These are phyloP conservation scores for Epichloe coenophiala DNA, from an alignment of 2,329 filamentous ascomycete genomes.

Conservation along the genomic window DNA sequence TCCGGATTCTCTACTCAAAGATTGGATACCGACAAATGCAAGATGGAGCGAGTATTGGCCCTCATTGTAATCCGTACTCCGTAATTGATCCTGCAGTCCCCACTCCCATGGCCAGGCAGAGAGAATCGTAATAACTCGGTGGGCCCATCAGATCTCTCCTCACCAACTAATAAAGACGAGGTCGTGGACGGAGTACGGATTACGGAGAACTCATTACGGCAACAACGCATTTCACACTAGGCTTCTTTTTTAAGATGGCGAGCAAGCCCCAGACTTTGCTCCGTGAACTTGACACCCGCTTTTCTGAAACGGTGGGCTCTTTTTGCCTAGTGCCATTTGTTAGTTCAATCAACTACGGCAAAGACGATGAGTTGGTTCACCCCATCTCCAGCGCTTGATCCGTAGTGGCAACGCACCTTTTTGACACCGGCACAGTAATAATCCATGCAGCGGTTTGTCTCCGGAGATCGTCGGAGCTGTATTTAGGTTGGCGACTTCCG, in stretches of 20 bases:
- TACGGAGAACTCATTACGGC: too few relatives aligned
- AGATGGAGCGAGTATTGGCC: background rate
- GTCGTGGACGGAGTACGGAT: too few relatives aligned
- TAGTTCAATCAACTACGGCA: background rate
- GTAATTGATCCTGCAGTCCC: background rate
- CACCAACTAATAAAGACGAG: background rate
- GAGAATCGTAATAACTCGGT: background rate
- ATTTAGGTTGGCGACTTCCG: background rate
- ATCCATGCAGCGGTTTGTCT: too few relatives aligned
- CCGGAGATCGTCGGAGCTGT: too few relatives aligned
- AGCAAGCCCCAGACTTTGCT: background rate
- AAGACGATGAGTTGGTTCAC: background rate
- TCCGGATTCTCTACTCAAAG: background rate
- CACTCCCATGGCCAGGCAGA: background rate
- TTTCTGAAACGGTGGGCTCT: background rate
- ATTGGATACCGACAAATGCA: background rate
- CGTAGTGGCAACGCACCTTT: too few relatives aligned
- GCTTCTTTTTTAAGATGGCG: background rate
- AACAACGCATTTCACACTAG: too few relatives aligned
- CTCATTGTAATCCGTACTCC: background rate
- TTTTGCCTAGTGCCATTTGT: background rate
- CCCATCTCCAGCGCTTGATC: too few relatives aligned
- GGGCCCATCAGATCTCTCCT: background rate
- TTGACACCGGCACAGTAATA: too few relatives aligned
- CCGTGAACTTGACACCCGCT: background rate